phyloP scores from a whole-genome alignment of 352 stramenopile genomes.

The Lagenidium sp. region DNA sequence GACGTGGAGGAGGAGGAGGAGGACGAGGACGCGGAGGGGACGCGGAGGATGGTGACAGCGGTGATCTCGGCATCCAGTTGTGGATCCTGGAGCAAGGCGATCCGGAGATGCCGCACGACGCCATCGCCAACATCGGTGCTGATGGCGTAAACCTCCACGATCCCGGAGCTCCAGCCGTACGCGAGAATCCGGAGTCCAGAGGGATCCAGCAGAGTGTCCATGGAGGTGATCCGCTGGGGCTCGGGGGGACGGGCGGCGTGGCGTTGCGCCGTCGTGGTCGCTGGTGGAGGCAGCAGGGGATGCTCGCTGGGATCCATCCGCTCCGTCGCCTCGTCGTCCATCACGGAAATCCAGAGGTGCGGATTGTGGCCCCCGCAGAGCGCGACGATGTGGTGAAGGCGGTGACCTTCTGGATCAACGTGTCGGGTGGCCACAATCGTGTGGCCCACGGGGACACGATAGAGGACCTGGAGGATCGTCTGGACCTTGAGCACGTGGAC shows the following conservation, averaged over 20 bases:
- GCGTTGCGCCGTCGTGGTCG: background rate
- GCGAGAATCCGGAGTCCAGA: no score
- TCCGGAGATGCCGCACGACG: constrained; percentile 27
- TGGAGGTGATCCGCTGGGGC: no score
- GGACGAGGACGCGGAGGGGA: no score
- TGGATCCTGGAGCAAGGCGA: constrained; percentile 37
- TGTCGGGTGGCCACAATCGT: constrained; percentile 11
- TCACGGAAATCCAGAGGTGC: background rate
- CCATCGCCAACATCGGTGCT: constrained; percentile 35
- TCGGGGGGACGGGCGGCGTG: background rate
- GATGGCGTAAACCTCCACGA: constrained; percentile 31
- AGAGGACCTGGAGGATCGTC: constrained; percentile 22
- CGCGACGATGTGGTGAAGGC: no score
- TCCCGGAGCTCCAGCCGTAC: background rate
- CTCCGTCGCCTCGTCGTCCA: background rate
- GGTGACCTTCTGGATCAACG: background rate
- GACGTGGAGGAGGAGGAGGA: no score
- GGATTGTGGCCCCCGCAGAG: no score
- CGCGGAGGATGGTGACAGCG: constrained; percentile 10
- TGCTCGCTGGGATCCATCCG: background rate
- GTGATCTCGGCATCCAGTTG: constrained; percentile 30
- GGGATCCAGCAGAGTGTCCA: no score
- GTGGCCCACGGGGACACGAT: constrained; percentile 8
- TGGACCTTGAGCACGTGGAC: constrained; percentile 71
- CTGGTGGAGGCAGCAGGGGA: background rate